phyloP scores from a whole-genome alignment of 495 filamentous ascomycete genomes.

The Hyaloscypha variabilis region DNA sequence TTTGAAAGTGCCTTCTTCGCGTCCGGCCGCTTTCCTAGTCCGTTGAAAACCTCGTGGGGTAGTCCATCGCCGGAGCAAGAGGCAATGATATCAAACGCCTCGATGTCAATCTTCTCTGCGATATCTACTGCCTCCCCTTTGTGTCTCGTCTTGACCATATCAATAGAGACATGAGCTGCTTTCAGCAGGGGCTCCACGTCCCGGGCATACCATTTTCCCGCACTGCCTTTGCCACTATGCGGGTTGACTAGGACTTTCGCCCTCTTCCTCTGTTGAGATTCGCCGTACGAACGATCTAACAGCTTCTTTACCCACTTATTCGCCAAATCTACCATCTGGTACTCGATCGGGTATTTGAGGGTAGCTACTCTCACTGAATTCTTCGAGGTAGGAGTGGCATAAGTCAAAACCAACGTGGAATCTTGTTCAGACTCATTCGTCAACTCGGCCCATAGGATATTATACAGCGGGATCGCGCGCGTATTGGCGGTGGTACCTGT shows the following conservation, averaged over 20 bases:
- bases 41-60: conserved; percentile 94
- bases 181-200: conserved; percentile 83
- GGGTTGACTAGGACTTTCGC: conserved; percentile 92
- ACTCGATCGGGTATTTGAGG: conserved; percentile 62
- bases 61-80: conserved; percentile 93
- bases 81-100: conserved; percentile 79
- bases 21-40: conserved; percentile 74
- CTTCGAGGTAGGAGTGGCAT: conserved; percentile 61
- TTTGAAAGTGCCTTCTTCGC: conserved; percentile 73
- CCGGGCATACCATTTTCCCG: conserved; percentile 70
- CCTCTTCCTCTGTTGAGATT: conserved; percentile 69
- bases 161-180: conserved; percentile 76
- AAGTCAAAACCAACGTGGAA: conserved; percentile 72
- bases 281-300: conserved; percentile 71
- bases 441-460: conserved; percentile 80
- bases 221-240: conserved; percentile 81
- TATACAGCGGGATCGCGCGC: conserved; percentile 70
- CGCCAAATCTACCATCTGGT: conserved; percentile 50
- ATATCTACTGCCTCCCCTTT: conserved; percentile 80
- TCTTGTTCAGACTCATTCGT: too few species aligned
- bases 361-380: conserved; percentile 58
- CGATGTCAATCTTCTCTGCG: conserved; percentile 74
- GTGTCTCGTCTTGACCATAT: conserved; percentile 73
- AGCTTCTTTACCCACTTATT: conserved; percentile 64
- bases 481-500: conserved; percentile 30